Conservation (phyloP, 352 stramenopile species). For the Globisporangium megalacanthum region DNA sequence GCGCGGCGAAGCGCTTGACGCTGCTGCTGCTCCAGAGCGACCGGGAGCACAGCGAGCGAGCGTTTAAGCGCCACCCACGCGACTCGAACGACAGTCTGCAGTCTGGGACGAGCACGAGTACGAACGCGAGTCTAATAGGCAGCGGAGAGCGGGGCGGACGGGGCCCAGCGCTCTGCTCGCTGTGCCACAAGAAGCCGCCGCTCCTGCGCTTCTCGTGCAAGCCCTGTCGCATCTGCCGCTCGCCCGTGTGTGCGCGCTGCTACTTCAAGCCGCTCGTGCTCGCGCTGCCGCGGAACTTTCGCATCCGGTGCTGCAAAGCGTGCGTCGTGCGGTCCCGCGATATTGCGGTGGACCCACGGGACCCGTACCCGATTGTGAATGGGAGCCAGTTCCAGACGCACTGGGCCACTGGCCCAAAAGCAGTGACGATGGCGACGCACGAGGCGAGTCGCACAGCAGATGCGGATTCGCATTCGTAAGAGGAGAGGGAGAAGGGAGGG, state of each 20-base stretch:
- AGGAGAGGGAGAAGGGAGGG: too few relatives aligned
- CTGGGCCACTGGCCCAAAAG: too few relatives aligned
- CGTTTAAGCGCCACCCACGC: neutral
- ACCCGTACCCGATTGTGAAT: slow-evolving; percentile 36
- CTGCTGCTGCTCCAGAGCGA: slow-evolving; percentile 18
- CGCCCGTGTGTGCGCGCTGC: slow-evolving; percentile 41
- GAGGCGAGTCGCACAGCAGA: too few relatives aligned
- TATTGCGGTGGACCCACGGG: slow-evolving; percentile 29
- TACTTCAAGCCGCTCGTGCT: slow-evolving; percentile 39
- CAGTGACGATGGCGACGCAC: too few relatives aligned
- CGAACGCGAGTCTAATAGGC: neutral
- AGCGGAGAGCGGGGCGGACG: neutral
- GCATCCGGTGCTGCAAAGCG: slow-evolving; percentile 43
- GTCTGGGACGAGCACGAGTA: neutral
- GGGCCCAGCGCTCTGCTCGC: slow-evolving; percentile 7
- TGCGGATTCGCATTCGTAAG: too few relatives aligned
- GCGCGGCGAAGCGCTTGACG: slow-evolving; percentile 38
- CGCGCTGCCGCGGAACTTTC: slow-evolving; percentile 24
- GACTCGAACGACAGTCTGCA: neutral
- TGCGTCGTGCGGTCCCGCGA: slow-evolving; percentile 38
- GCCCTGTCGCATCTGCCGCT: slow-evolving; percentile 34
- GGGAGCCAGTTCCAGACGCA: neutral
- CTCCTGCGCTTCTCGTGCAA: slow-evolving; percentile 23
- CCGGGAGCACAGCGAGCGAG: neutral
- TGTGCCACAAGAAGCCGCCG: slow-evolving; percentile 16